Evolutionary conservation across 2,329 filamentous ascomycete species (phyloP).

Genomic region (Aspergillus niger): DNA sequence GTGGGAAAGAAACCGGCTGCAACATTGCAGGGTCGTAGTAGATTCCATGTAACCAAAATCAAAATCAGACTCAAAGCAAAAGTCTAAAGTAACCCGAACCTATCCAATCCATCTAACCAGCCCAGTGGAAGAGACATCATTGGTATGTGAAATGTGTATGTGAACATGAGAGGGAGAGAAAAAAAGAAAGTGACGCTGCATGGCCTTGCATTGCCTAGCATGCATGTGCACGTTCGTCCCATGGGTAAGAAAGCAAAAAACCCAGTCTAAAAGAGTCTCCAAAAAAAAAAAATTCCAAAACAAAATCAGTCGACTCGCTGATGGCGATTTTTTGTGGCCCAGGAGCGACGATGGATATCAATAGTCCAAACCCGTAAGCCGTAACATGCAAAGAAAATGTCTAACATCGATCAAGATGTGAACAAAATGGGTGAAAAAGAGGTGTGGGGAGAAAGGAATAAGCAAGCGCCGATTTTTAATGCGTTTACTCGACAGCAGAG

Average conservation of each 20-base stretch:
- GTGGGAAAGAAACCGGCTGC: not conserved
- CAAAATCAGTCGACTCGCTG: constrained; percentile 1
- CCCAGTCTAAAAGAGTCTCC: constrained; percentile 13
- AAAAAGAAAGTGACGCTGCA: not conserved
- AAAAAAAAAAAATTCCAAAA: not conserved
- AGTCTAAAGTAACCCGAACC: not conserved
- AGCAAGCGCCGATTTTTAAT: not conserved
- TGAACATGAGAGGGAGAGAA: not conserved
- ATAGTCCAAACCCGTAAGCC: constrained; percentile 25
- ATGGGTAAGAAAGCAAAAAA: not conserved
- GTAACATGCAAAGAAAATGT: constrained; percentile 14
- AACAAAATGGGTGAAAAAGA: constrained; percentile 1
- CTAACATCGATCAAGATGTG: constrained; percentile 13
- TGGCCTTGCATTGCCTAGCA: not conserved
- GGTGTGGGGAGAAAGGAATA: constrained; percentile 6
- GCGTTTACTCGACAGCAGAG: constrained; percentile 57
- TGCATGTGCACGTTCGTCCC: not conserved
- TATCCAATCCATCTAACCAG: constrained; percentile 2
- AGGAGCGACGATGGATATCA: constrained; percentile 26
- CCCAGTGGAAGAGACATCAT: constrained; percentile 5
- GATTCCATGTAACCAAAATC: not conserved
- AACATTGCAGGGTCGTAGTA: not conserved
- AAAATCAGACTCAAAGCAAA: not conserved
- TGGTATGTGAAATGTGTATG: not conserved
- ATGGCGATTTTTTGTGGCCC: constrained; percentile 1